Base-by-base conservation (phyloP, 768 basidiomycete genomes). In the Auricularia cornea region DNA sequence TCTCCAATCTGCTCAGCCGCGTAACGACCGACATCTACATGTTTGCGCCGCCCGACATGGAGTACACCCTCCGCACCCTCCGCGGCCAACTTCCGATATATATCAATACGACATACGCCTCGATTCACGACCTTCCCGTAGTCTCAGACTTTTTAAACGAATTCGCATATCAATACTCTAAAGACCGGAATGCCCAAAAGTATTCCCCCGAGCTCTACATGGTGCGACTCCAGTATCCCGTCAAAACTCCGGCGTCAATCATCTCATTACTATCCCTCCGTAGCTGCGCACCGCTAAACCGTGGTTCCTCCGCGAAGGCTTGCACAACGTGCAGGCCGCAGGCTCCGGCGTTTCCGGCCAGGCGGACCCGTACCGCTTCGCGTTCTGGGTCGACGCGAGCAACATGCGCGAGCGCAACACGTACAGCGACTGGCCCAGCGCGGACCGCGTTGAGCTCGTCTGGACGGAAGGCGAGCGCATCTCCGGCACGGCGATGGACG, bases 381-480 rank as follows among this genome's bases (percentile, higher is more conserved):
- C 77, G 2, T 86, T 86, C 65, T 86, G 84, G 84, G 77, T 72
- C 35, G 84, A 85, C 65, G 82, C 83, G 2, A 83, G 81, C 6
- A 80, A 81, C 65, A 83, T 86, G 66, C 70, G 83, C 16, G 61
- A 69, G n/a, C 67, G 72, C 0, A 81, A 84, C 70, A 64, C 64
- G 12, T 85, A 80, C 67, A 62, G 63, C 3, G 51, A 44, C 18
- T 86, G 84, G 84, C 84, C 84, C 2, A 76, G 80, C 65, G 67
- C 72, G 2, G 64, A 40, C 14, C 72, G 81, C 14, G 74, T 84
- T 2, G 69, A 76, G 28, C 64, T 76, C 33, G 67, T 83, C 2
- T 83, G 78, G 74, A 60, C 74, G n/a, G 69, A 75, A 32, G 80
- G 74, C 2, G 69, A 68, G 29, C 35, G 51, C 23, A 20, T 72